Evolutionary conservation across 2,329 filamentous ascomycete genomes (phyloP).

Genomic region (Fusarium guadeloupense): DNA sequence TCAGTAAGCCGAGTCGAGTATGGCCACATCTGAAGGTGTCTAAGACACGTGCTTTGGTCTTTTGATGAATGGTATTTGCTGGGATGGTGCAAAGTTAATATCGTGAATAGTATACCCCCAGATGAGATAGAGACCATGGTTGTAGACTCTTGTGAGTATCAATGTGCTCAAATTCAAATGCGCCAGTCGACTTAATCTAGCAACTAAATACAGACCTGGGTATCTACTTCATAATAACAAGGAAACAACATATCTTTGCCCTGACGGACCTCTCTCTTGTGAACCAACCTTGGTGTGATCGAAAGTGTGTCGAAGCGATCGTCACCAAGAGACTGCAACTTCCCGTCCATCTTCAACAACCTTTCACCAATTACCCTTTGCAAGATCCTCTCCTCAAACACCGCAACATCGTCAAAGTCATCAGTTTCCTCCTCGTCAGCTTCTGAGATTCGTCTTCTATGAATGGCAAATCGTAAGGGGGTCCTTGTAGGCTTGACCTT

Average conservation of each 20-base stretch:
- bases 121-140: too few species aligned
- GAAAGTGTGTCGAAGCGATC: not conserved
- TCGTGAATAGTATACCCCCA: too few species aligned
- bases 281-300: not conserved
- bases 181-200: too few species aligned
- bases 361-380: not conserved
- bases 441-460: slow-evolving; percentile 5
- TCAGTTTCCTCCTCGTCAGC: slow-evolving; percentile 13
- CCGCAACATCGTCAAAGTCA: slow-evolving; percentile 5
- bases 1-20: too few species aligned
- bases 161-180: too few species aligned
- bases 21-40: too few species aligned
- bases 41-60: too few species aligned
- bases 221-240: slow-evolving; percentile 20
- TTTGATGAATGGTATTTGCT: too few species aligned
- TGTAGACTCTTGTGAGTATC: too few species aligned
- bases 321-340: not conserved
- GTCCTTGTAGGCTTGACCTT: slow-evolving; percentile 5
- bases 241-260: slow-evolving; percentile 11
- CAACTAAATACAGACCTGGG: slow-evolving; percentile 8
- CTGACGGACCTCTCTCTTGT: not conserved
- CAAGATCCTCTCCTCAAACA: not conserved
- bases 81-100: too few species aligned
- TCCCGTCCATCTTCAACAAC: not conserved
- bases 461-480: slow-evolving; percentile 10